Evolutionary conservation across 2,329 filamentous ascomycete genomes (phyloP).

Genomic region (Gnomoniopsis sp.): DNA sequence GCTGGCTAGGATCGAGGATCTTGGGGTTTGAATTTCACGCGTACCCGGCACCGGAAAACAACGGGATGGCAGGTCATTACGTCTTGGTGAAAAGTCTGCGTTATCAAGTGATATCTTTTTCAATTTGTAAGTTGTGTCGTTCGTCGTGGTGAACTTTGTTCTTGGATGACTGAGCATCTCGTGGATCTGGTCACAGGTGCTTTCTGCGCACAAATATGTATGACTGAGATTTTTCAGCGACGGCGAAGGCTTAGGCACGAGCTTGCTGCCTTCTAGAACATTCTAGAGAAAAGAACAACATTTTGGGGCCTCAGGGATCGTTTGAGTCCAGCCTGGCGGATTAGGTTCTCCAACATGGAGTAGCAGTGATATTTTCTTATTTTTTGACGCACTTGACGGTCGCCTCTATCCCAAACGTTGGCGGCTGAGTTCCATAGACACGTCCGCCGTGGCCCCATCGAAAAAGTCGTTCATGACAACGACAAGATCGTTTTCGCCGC

Average conservation of each 20-base stretch:
- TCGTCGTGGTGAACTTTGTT: not conserved
- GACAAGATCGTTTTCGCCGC: slow-evolving; percentile 36
- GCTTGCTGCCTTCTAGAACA: too few species aligned
- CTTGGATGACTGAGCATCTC: too few species aligned
- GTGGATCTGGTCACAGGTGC: too few species aligned
- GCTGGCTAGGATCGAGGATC: not conserved
- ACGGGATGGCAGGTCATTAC: not conserved
- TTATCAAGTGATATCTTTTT: not conserved
- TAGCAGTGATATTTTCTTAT: too few species aligned
- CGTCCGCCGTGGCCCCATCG: slow-evolving; percentile 46
- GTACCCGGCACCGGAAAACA: not conserved
- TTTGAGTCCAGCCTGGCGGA: too few species aligned
- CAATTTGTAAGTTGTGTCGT: not conserved
- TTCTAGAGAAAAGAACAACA: too few species aligned
- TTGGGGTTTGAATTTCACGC: not conserved
- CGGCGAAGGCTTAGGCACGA: too few species aligned
- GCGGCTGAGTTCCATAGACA: slow-evolving; percentile 37
- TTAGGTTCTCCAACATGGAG: too few species aligned
- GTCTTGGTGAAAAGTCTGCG: not conserved
- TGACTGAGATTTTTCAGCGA: too few species aligned
- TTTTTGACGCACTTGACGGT: not conserved
- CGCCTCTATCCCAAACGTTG: slow-evolving; percentile 28
- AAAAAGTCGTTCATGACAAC: slow-evolving; percentile 51
- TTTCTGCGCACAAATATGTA: too few species aligned
- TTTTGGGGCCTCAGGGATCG: too few species aligned